Base-by-base conservation (phyloP, 352 stramenopile species). In the Globisporangium spiculum region DNA sequence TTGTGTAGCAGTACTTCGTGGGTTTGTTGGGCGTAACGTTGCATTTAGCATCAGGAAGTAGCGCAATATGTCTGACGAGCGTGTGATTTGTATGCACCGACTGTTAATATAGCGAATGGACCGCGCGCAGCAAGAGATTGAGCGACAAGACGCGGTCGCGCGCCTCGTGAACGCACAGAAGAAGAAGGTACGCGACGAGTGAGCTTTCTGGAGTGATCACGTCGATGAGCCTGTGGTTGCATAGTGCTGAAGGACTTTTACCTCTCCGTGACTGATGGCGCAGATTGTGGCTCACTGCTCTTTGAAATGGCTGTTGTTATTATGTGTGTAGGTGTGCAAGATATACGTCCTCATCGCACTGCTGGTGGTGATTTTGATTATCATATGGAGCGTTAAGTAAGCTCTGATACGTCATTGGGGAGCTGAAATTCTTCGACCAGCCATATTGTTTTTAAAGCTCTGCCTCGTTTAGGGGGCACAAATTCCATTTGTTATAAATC, bases 161-260 rank as follows among this genome's bases (percentile, higher is more conserved):
- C 76, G 81, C n/a, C 69, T 83, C 27, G 81, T 92, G 38, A 94
- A 94, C 66, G 72, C 71, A 0, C 76, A 88, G 59, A 92, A 91
- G 72, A 87, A 86, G 66, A 90, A 91, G 68, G 82, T 83, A 64
- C 63, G 66, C 10, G 36, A 41, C 12, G 10, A 41, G 36, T 20
- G 38, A 4, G 12, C 14, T 48, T 16, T 48, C 14, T 20, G 14
- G 6, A 48, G 38, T 7, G 14, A 18, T 48, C 14, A 2, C 3
- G 7, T n/a, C 4, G 7, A 41, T 41, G 0, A 20, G 5, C 12
- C 12, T 48, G 14, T 48, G 14, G n/a, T 2, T 44, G 4, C 69
- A 62, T 53, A 7, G 36, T 2, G 4, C 55, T 10, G 32, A 27
- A 7, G 7, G 38, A 2, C 34, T 56, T 20, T 20, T 64, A n/a